Evolutionary conservation across 208 protist species (phyloP).

Genomic region (Leishmania turanica): DNA sequence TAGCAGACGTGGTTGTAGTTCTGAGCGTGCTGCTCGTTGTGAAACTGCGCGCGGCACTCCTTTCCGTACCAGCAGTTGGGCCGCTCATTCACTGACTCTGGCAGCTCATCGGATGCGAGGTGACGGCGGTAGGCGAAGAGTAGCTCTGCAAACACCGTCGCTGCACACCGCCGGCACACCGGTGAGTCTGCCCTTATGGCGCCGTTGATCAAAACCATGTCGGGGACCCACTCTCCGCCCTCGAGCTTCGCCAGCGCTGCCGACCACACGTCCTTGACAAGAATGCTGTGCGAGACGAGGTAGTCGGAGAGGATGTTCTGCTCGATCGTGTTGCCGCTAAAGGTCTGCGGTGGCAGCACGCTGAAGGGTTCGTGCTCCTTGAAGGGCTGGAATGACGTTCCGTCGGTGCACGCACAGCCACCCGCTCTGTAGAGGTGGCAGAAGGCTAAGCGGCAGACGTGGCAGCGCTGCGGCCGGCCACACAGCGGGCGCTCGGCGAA

Average conservation of each 20-base stretch:
- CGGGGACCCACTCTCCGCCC: slow-evolving; percentile 55
- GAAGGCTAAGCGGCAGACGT: slow-evolving; percentile 71
- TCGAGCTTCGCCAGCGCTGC: slow-evolving; percentile 49
- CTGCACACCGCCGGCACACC: slow-evolving; percentile 66
- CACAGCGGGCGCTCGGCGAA: slow-evolving; percentile 84
- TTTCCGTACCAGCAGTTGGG: slow-evolving; percentile 91
- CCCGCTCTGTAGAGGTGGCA: slow-evolving; percentile 81
- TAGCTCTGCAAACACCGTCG: slow-evolving; percentile 56
- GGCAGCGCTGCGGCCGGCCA: slow-evolving; percentile 71
- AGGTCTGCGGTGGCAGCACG: slow-evolving; percentile 49
- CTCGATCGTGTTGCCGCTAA: slow-evolving; percentile 78
- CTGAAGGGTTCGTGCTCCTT: slow-evolving; percentile 17
- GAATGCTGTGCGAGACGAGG: slow-evolving; percentile 41
- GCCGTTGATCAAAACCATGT: slow-evolving; percentile 60
- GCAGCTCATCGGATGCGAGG: slow-evolving; percentile 56
- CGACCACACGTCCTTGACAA: slow-evolving; percentile 44
- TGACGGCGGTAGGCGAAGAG: slow-evolving; percentile 80
- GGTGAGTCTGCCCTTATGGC: slow-evolving; percentile 36
- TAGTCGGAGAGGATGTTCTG: slow-evolving; percentile 71
- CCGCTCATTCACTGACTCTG: slow-evolving; percentile 55
- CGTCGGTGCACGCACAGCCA: slow-evolving; percentile 24
- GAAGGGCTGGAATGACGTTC: slow-evolving; percentile 23
- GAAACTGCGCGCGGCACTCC: slow-evolving; percentile 84
- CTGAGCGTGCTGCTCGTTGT: slow-evolving; percentile 82
- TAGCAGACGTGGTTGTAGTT: slow-evolving; percentile 91